phyloP scores from a whole-genome alignment of 1,284 basidiomycete genomes.

The Puccinia novopanici region DNA sequence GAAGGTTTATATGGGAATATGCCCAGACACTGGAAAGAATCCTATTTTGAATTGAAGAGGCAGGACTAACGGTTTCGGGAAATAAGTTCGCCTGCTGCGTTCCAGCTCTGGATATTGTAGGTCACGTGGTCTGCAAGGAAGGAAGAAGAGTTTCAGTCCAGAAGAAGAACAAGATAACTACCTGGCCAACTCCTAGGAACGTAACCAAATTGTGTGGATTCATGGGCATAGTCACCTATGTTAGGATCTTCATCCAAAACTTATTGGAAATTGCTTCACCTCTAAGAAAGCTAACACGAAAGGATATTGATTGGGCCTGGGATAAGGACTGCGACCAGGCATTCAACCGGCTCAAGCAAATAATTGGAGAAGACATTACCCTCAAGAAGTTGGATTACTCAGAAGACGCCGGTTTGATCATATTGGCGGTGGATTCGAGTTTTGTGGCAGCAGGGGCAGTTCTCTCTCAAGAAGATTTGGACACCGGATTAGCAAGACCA shows the following conservation, averaged over 20 bases:
- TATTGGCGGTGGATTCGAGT: conserved; percentile 9
- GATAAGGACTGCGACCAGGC: not conserved
- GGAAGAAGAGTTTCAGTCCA: not conserved
- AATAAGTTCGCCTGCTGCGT: conserved; percentile 13
- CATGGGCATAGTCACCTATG: not conserved
- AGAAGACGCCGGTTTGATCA: not conserved
- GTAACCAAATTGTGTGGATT: not conserved
- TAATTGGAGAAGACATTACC: not conserved
- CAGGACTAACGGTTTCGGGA: conserved; percentile 12
- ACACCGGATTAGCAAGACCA: not conserved
- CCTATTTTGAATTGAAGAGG: conserved; percentile 26
- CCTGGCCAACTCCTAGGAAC: conserved; percentile 10
- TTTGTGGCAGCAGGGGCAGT: not conserved
- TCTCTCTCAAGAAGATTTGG: not conserved
- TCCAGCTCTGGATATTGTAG: too few species aligned
- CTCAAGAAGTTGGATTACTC: not conserved
- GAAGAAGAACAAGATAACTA: conserved; percentile 7
- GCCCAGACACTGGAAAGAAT: not conserved
- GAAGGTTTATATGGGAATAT: conserved; percentile 14
- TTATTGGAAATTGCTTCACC: not conserved
- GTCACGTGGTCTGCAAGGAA: too few species aligned
- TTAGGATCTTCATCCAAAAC: conserved; percentile 14
- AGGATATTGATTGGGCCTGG: not conserved
- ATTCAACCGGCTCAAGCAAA: not conserved
- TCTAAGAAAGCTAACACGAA: not conserved